Conservation (phyloP, 2,329 filamentous ascomycete genomes). For the Dichotomopilus funicola region DNA sequence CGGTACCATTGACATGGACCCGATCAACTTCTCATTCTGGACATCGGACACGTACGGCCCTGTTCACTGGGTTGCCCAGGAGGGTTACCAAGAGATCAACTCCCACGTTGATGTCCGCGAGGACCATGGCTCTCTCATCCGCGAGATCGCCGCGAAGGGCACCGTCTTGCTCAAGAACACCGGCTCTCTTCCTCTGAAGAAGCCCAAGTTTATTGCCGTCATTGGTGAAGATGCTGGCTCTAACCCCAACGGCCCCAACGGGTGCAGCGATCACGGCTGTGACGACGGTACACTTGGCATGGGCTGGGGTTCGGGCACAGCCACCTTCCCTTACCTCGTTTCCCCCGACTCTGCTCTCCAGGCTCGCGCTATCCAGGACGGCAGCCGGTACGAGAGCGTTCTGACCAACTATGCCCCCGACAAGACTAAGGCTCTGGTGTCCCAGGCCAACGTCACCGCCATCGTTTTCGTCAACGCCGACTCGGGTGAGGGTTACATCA, state of each 20-base stretch:
- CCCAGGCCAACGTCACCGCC: slow-evolving; percentile 58
- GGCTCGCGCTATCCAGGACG: slow-evolving; percentile 53
- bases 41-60: slow-evolving; percentile 68
- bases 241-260: slow-evolving; percentile 70
- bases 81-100: slow-evolving; percentile 64
- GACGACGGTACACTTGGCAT: slow-evolving; percentile 60
- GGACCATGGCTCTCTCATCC: slow-evolving; percentile 66
- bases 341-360: slow-evolving; percentile 67
- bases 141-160: slow-evolving; percentile 69
- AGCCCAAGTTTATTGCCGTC: slow-evolving; percentile 67
- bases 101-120: slow-evolving; percentile 76
- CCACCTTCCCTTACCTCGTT: slow-evolving; percentile 69
- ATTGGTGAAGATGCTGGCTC: slow-evolving; percentile 79
- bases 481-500: slow-evolving; percentile 81
- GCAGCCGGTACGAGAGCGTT: slow-evolving; percentile 57
- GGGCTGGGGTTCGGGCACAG: slow-evolving; percentile 72
- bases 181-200: slow-evolving; percentile 67
- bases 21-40: slow-evolving; percentile 87
- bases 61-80: slow-evolving; percentile 54
- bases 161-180: slow-evolving; percentile 87
- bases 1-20: slow-evolving; percentile 41
- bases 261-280: slow-evolving; percentile 63
- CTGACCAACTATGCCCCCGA: slow-evolving; percentile 57
- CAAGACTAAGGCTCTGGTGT: slow-evolving; percentile 54
- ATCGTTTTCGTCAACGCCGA: slow-evolving; percentile 88